phyloP scores from a whole-genome alignment of 2,329 filamentous ascomycete species.

The Trichoderma atroviride region DNA sequence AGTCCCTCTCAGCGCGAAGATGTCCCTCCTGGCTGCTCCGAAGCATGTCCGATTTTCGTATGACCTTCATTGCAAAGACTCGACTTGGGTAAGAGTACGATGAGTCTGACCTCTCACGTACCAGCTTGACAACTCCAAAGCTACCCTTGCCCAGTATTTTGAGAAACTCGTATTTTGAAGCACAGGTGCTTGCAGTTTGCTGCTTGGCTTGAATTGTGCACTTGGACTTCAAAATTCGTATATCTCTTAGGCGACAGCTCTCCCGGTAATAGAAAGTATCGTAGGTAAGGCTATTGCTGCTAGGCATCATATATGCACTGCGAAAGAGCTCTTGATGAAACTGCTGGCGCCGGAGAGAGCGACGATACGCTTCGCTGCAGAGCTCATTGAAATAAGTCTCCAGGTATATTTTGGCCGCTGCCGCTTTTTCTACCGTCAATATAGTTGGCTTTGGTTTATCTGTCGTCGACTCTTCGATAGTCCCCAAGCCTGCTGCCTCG shows the following conservation, averaged over 20 bases:
- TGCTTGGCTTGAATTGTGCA: conserved; percentile 40
- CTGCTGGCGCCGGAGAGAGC: conserved; percentile 39
- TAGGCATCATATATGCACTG: conserved; percentile 53
- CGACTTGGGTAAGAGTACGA: conserved; percentile 44
- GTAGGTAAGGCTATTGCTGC: conserved; percentile 58
- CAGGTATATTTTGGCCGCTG: conserved; percentile 82
- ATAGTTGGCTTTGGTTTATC: conserved; percentile 40
- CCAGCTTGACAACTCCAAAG: conserved; percentile 88
- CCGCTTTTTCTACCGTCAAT: conserved; percentile 72
- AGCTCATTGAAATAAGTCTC: conserved; percentile 83
- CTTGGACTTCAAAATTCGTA: conserved; percentile 68
- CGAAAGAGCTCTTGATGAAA: conserved; percentile 58
- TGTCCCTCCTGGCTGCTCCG: conserved; percentile 90
- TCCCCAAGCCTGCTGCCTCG: conserved; percentile 40
- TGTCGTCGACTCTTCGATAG: conserved; percentile 40
- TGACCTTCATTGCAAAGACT: conserved; percentile 96
- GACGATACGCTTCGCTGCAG: conserved; percentile 49
- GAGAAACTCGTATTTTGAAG: conserved; percentile 69
- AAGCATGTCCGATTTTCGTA: conserved; percentile 91
- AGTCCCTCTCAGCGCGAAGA: conserved; percentile 86
- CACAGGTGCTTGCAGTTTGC: conserved; percentile 26
- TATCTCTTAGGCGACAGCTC: conserved; percentile 73
- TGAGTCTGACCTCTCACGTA: conserved; percentile 63
- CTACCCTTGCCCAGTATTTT: conserved; percentile 89
- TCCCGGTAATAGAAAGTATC: conserved; percentile 67